Base-by-base conservation (phyloP, 805 yeast species). In the Tetrapisispora fleetii region DNA sequence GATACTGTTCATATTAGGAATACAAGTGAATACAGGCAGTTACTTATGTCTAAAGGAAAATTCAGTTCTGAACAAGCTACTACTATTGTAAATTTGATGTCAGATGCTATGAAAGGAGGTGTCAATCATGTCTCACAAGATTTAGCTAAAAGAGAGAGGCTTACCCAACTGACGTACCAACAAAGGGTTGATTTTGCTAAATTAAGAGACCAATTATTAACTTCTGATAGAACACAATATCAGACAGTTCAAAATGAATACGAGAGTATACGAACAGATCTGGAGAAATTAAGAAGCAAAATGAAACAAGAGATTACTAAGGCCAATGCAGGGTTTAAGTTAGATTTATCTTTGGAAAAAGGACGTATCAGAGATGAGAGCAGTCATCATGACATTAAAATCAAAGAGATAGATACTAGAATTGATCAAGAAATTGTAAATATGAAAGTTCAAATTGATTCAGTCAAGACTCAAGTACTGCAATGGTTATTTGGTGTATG, bases 401-500 rank as follows among this genome's bases (percentile, higher is more conserved):
- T 93, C 51, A 93, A 88, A 64, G 99, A 93, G 60, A 88, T 96
- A 3, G 95, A 89, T 62, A 87, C 96, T 4, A 75, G 96, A 54
- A 90, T 93, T 48, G 97, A 93, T 64, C 95, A 93, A 67, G 99
- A 93, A 60, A 83, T 93, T 27, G 83, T 91, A 37, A 91, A 93
- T 63, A 86, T 93, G 79, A 90, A 86, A 67, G 86, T 90, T 74
- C 96, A 91, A 67, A 89, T 93, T 55, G 96, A 93, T 60, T 81
- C 87, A 40, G 96, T 91, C 32, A 93, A 93, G 70, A 87, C 96
- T 1, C 97, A 93, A 65, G 97, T 93, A 45, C 79, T 89, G 82
- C 99, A 93, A 68, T 93, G 99, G 99, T 76, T 93, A 54, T 88
- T 93, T 58, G 98, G 98, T 73, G 97, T 93, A 18, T 86, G 95